Evolutionary conservation across 202 grass and related monocot genomes (phyloP), one percentile per base, ranked within the genome.

Genomic region (Digitaria exilis): DNA sequence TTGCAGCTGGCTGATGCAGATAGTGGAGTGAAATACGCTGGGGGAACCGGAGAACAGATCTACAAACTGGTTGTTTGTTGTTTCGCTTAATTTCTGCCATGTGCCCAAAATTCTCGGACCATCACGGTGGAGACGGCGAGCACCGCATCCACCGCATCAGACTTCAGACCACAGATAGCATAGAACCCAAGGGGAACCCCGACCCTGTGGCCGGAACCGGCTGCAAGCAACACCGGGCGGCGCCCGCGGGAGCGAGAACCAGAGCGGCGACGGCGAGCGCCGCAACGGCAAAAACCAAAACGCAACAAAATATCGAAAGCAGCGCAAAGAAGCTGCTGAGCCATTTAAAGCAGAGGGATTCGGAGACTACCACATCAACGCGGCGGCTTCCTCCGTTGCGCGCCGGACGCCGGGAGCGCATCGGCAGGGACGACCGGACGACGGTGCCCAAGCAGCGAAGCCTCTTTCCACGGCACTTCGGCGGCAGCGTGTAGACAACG

Each of bases 31-130:
- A 29, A n/a, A 11, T 41, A 19, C 24, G 22, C 21, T 61, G 67
- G 28, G n/a, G 61, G 41, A 60, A 82, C 28, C 35, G 67, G n/a
- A 72, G 41, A 60, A 82, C 28, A 49, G 67, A 72, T 61, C 41
- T 46, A 60, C 22, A 17, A 42, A 17, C n/a, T 51, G 16, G 57
- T 31, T 19, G 56, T n/a, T 77, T 29, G 2, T 14, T n/a, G n/a
- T n/a, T n/a, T n/a, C n/a, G n/a, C n/a, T n/a, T n/a, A n/a, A n/a
- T 61, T 15, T 63, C 19, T 55, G 32, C 2, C 65, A 46, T 71
- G 79, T 81, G 37, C 80, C 42, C 21, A 6, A 16, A 73, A 62
- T 82, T 49, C 21, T 82, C 41, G 22, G 25, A 71, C 34, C 26
- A 64, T 34, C 60, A 64, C 29, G 29, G 24, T 11, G 5, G 24